Evolutionary conservation across 495 filamentous ascomycete genomes (phyloP).

Genomic region (Penicillium cosmopolitanum): DNA sequence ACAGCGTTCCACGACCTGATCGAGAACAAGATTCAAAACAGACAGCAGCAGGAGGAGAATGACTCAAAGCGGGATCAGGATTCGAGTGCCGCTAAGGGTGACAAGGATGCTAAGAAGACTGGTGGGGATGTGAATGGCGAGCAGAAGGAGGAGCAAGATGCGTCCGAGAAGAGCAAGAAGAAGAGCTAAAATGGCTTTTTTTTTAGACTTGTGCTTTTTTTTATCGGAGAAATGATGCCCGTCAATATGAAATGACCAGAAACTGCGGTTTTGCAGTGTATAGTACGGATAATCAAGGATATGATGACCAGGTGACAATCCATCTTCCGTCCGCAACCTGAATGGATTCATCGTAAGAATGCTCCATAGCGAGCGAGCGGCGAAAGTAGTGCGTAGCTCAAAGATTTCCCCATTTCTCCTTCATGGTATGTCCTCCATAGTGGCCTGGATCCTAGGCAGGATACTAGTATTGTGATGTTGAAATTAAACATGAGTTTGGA

Average conservation of each 20-base stretch:
- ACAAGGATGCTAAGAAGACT: slow-evolving; percentile 68
- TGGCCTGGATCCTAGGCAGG: no score
- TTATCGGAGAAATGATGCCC: slow-evolving; percentile 19
- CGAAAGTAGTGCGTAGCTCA: no score
- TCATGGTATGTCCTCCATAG: no score
- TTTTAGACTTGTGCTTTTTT: slow-evolving; percentile 6
- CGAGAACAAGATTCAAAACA: slow-evolving; percentile 99
- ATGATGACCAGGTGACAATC: slow-evolving; percentile 12
- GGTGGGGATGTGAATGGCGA: slow-evolving; percentile 62
- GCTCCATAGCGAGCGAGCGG: no score
- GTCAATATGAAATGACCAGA: slow-evolving; percentile 37
- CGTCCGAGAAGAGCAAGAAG: slow-evolving; percentile 62
- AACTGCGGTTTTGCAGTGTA: slow-evolving; percentile 36
- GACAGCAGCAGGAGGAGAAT: slow-evolving; percentile 94
- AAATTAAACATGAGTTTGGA: no score
- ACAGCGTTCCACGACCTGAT: slow-evolving; percentile 99
- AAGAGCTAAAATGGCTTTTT: slow-evolving; percentile 47
- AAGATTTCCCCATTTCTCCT: no score
- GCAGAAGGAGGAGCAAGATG: slow-evolving; percentile 67
- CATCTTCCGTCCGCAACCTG: background rate
- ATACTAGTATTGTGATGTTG: no score
- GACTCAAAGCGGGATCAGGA: slow-evolving; percentile 78
- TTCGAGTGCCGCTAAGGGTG: slow-evolving; percentile 56
- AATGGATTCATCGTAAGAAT: no score
- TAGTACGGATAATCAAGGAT: slow-evolving; percentile 31